These are phyloP conservation scores for Inonotus obliquus DNA, from an alignment of 1,284 basidiomycete genomes.

Conservation along the genomic window DNA sequence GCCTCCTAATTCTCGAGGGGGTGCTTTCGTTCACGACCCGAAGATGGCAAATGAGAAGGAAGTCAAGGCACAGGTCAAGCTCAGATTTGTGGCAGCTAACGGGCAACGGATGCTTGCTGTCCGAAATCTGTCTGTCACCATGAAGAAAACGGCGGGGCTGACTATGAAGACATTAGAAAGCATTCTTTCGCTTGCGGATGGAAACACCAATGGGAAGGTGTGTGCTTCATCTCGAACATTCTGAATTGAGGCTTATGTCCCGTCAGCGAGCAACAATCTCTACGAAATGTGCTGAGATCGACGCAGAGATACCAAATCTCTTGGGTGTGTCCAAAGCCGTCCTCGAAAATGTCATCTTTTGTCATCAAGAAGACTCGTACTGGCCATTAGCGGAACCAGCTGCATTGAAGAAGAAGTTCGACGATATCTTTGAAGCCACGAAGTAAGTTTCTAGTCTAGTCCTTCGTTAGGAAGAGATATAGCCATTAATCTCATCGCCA, in stretches of 20 bases:
- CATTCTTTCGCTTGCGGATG: conserved; percentile 74
- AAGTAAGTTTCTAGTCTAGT: conserved; percentile 45
- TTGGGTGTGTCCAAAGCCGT: conserved; percentile 98
- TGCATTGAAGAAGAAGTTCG: conserved; percentile 95
- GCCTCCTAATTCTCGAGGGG: conserved; percentile 95
- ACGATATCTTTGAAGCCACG: conserved; percentile 99
- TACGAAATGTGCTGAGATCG: conserved; percentile 96
- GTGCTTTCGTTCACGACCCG: conserved; percentile 97
- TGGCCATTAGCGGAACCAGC: conserved; percentile 96
- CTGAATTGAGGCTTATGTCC: not conserved
- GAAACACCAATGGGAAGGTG: conserved; percentile 71
- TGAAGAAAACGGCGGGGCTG: conserved; percentile 83
- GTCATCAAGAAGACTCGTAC: conserved; percentile 98
- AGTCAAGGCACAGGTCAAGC: conserved; percentile 96
- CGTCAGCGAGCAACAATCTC: conserved; percentile 81
- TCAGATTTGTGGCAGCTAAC: conserved; percentile 90
- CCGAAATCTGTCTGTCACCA: conserved; percentile 88
- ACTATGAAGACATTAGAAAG: conserved; percentile 99
- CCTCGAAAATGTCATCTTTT: conserved; percentile 98
- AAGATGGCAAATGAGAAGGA: conserved; percentile 99
- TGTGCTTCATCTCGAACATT: conserved; percentile 20
- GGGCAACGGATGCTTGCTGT: conserved; percentile 88
- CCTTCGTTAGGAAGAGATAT: not conserved
- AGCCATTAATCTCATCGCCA: not conserved
- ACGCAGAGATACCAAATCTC: conserved; percentile 86